Evolutionary conservation across 1,284 basidiomycete genomes (phyloP).

Genomic region (Ustilago tritici): DNA sequence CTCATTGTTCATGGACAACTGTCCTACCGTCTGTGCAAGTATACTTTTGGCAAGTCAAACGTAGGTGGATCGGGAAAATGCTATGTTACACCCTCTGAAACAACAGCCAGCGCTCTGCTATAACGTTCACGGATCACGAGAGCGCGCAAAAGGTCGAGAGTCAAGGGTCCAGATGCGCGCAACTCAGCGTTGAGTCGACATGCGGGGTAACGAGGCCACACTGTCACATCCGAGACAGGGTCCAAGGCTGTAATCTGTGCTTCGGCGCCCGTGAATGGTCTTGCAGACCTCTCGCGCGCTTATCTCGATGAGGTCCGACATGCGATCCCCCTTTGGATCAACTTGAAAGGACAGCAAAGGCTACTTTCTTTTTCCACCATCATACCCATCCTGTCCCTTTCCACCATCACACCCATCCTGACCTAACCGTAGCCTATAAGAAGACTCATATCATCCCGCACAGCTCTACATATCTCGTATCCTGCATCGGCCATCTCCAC

Average conservation of each 20-base stretch:
- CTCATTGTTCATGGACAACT: too few relatives aligned
- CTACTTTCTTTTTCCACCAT: background rate
- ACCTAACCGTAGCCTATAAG: background rate
- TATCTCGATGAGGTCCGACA: background rate
- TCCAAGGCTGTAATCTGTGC: background rate
- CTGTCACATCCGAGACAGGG: background rate
- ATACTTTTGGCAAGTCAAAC: too few relatives aligned
- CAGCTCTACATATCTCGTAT: too few relatives aligned
- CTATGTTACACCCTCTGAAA: too few relatives aligned
- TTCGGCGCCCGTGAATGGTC: background rate
- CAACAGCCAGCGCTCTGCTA: background rate
- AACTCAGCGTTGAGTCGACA: background rate
- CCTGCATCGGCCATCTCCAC: slow-evolving; percentile 2
- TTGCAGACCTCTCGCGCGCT: slow-evolving; percentile 1
- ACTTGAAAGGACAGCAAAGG: background rate
- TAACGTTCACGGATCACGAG: background rate
- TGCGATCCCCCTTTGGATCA: background rate
- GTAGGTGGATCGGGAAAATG: too few relatives aligned
- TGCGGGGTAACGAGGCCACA: background rate
- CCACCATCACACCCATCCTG: background rate
- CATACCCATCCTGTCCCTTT: background rate
- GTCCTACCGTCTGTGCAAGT: too few relatives aligned
- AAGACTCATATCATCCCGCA: background rate
- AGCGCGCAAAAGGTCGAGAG: background rate
- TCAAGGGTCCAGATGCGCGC: background rate